Evolutionary conservation across 306 rosid species (phyloP), one percentile per base, ranked within the genome.

Genomic region (Ziziphus jujuba): DNA sequence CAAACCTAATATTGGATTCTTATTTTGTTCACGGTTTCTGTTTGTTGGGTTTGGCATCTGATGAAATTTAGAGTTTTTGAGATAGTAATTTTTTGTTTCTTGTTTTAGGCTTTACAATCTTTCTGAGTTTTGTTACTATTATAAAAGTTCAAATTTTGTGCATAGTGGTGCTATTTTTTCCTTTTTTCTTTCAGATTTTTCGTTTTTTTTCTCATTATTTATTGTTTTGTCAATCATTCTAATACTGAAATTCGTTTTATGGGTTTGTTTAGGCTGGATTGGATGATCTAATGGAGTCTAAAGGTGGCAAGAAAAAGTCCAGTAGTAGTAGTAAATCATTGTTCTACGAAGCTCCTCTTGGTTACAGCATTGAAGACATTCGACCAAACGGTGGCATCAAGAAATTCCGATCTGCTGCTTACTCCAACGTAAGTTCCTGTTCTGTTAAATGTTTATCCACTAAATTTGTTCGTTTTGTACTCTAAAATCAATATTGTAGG

Each of bases 401-500:
- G 90, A 89, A 86, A 66, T 89, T 89, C 88, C 81, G 88, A 84
- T 86, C 96, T 70, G 96, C 96, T 80, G 96, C 92, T 61, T 89
- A 86, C 90, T 89, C 92, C 66, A 89, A 89, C 92, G 96, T 89
- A 52, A 60, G 87, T 66, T 6, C 40, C 43, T 1, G 50, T 45
- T 71, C 55, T 11, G 12, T 25, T 36, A 11, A 13, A 15, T 2
- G 10, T 23, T 11, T 55, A 9, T 3, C 4, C 17, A 13, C 36
- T 24, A 7, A n/a, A 15, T 14, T 51, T 25, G 35, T 5, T 7
- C 17, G 0, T 38, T 33, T 58, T 14, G 5, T 7, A 11, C 19
- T 63, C 1, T n/a, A 11, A 38, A 8, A 22, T 35, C 16, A n/a
- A n/a, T 3, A 14, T 36, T 25, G 9, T 16, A 20, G 51, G 13